Conservation (phyloP, 768 basidiomycete genomes). For the Gelatoporia subvermispora region DNA sequence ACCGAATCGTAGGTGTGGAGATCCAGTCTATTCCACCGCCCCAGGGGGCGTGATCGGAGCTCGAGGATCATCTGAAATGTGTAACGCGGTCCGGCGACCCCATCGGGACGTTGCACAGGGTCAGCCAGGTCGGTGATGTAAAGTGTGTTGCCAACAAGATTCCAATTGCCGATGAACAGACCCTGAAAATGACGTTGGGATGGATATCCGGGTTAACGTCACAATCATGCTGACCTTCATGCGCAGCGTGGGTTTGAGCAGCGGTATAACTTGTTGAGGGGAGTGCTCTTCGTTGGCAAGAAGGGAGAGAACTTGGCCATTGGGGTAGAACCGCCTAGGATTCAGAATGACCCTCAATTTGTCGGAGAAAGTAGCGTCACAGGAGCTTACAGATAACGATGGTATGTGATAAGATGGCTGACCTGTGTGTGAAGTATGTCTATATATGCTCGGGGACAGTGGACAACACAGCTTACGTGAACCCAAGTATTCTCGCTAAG, state of each 20-base stretch:
- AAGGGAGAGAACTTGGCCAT: slow-evolving; percentile 82
- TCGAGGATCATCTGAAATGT: slow-evolving; percentile 69
- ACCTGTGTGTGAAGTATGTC: slow-evolving; percentile 39
- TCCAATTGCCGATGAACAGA: slow-evolving; percentile 68
- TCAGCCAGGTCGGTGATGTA: slow-evolving; percentile 63
- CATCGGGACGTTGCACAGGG: slow-evolving; percentile 17
- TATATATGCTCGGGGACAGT: background rate
- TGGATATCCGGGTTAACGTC: background rate
- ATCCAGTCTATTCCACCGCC: slow-evolving; percentile 81
- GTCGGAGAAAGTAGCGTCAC: too few species aligned
- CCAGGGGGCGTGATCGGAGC: slow-evolving; percentile 73
- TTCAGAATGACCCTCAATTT: background rate
- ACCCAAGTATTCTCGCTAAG: slow-evolving; percentile 85
- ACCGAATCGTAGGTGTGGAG: slow-evolving; percentile 72
- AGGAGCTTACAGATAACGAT: slow-evolving; percentile 73
- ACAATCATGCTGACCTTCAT: slow-evolving; percentile 53
- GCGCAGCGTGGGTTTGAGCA: slow-evolving; percentile 69
- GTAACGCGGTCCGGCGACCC: slow-evolving; percentile 39
- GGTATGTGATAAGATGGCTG: slow-evolving; percentile 85
- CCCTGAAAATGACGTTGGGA: slow-evolving; percentile 40
- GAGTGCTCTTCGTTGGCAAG: slow-evolving; percentile 74
- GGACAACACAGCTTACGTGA: slow-evolving; percentile 48
- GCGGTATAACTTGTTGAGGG: slow-evolving; percentile 69
- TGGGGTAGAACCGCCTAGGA: slow-evolving; percentile 76
- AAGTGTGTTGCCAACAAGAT: slow-evolving; percentile 56